A percentile compares a stretch with the other conserved stretches of the same genome.
These are phyloP conservation scores for Podospora conica DNA, from an alignment of 495 filamentous ascomycete genomes.

Conservation along the genomic window DNA sequence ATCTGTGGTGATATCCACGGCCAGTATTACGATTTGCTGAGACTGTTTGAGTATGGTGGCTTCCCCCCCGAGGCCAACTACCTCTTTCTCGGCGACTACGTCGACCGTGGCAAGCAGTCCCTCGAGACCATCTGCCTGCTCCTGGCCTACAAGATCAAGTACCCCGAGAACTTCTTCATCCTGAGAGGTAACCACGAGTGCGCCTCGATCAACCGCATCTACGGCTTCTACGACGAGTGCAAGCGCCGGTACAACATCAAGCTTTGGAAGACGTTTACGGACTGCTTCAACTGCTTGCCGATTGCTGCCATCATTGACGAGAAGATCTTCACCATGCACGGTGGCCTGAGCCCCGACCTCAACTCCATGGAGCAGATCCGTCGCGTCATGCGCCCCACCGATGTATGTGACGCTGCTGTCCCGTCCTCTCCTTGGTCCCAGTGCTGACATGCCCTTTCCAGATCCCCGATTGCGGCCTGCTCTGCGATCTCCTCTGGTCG, in stretches of 20 bases:
- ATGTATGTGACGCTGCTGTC: slow-evolving; percentile 54
- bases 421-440: slow-evolving; percentile 4
- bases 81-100: slow-evolving; percentile 98
- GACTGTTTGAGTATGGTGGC: slow-evolving; percentile 96
- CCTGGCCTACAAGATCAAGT: slow-evolving; percentile 99
- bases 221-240: slow-evolving; percentile 99
- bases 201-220: slow-evolving; percentile 99
- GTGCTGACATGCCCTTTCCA: slow-evolving; percentile 40
- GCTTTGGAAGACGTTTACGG: slow-evolving; percentile 99
- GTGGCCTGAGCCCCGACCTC: slow-evolving; percentile 90
- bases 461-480: slow-evolving; percentile 97
- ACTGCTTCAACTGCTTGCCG: slow-evolving; percentile 99
- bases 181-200: slow-evolving; percentile 98
- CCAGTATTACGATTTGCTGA: slow-evolving; percentile 97
- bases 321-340: slow-evolving; percentile 99
- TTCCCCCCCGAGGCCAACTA: slow-evolving; percentile 99
- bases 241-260: slow-evolving; percentile 99
- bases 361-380: slow-evolving; percentile 99
- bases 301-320: slow-evolving; percentile 99
- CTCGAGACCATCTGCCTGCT: slow-evolving; percentile 98
- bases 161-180: slow-evolving; percentile 99
- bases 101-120: slow-evolving; percentile 98
- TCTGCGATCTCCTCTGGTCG: slow-evolving; percentile 97
- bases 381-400: slow-evolving; percentile 96
- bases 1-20: slow-evolving; percentile 99